A percentile compares a stretch with the other conserved stretches of the same genome.
phyloP scores from a whole-genome alignment of 1,139 yeast genomes.

The Pichia cactophila region DNA sequence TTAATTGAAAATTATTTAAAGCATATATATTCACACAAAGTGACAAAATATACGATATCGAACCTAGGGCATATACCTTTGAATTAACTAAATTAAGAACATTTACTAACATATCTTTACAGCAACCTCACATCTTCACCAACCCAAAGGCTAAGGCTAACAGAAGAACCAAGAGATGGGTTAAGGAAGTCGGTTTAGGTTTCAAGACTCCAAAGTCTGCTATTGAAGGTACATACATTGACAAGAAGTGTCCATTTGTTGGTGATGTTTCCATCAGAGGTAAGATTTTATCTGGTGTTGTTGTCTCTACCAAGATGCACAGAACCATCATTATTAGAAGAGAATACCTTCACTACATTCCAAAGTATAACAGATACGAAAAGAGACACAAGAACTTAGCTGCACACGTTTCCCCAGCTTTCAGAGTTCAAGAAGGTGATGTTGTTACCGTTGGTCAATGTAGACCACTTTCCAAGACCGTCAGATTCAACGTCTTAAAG shows the following conservation, averaged over 20 bases:
- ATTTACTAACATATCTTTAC: conserved; percentile 17
- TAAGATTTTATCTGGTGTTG: conserved; percentile 97
- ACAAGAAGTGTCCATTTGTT: conserved; percentile 99
- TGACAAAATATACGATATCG: too few species aligned
- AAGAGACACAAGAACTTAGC: conserved; percentile 99
- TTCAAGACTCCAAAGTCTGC: conserved; percentile 99
- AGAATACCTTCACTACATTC: conserved; percentile 99
- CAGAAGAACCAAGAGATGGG: conserved; percentile 99
- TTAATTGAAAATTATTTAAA: too few species aligned
- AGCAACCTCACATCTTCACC: conserved; percentile 99
- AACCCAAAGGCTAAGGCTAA: conserved; percentile 99
- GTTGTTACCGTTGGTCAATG: conserved; percentile 99
- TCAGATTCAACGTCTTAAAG: conserved; percentile 98
- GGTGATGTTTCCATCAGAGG: conserved; percentile 99
- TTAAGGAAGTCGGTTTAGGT: conserved; percentile 99
- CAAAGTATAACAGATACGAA: conserved; percentile 99
- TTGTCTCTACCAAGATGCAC: conserved; percentile 99
- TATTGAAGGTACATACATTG: conserved; percentile 97
- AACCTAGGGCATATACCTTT: too few species aligned
- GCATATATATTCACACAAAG: too few species aligned
- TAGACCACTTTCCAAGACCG: conserved; percentile 99
- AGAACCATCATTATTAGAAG: conserved; percentile 99
- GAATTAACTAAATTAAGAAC: neutral
- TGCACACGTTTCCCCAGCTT: conserved; percentile 99
- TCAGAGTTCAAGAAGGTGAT: conserved; percentile 99